These are phyloP conservation scores for Metschnikowia peoriensis DNA, from an alignment of 805 yeast species.

Conservation along the genomic window DNA sequence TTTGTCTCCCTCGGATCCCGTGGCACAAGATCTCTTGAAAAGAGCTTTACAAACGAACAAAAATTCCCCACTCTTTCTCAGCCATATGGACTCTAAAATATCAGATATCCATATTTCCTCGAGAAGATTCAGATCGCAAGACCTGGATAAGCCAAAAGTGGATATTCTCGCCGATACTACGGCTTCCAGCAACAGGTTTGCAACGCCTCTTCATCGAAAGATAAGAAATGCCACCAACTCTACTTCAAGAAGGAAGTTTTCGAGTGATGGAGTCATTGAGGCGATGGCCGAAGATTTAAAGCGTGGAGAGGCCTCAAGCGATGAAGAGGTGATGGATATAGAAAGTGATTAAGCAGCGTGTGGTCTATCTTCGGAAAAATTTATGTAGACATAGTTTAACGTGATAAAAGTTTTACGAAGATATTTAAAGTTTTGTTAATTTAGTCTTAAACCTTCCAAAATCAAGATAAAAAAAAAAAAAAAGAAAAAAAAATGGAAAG, in stretches of 20 bases:
- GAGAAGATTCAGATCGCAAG: not conserved
- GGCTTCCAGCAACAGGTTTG: conserved; percentile 17
- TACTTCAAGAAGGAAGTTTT: not conserved
- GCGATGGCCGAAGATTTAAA: conserved; percentile 38
- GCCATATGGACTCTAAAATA: conserved; percentile 13
- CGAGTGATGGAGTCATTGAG: conserved; percentile 26
- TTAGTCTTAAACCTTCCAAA: too few species aligned
- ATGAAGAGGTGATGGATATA: conserved; percentile 57
- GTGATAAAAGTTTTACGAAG: too few species aligned
- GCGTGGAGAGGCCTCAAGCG: conserved; percentile 49
- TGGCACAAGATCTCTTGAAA: conserved; percentile 75
- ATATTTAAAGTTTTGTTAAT: too few species aligned
- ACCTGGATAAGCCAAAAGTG: not conserved
- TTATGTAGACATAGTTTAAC: too few species aligned
- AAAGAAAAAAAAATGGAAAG: not conserved
- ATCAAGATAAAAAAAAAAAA: too few species aligned
- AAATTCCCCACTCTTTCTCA: conserved; percentile 13
- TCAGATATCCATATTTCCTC: conserved; percentile 8
- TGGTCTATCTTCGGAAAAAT: not conserved
- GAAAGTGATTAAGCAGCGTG: conserved; percentile 46
- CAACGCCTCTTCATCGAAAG: conserved; percentile 25
- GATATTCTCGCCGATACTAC: conserved; percentile 8
- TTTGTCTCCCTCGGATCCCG: conserved; percentile 73
- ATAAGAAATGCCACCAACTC: conserved; percentile 10
- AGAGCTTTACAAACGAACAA: conserved; percentile 71